These are phyloP conservation scores for Suillus brevipes DNA, from an alignment of 768 basidiomycete genomes.

Conservation along the genomic window DNA sequence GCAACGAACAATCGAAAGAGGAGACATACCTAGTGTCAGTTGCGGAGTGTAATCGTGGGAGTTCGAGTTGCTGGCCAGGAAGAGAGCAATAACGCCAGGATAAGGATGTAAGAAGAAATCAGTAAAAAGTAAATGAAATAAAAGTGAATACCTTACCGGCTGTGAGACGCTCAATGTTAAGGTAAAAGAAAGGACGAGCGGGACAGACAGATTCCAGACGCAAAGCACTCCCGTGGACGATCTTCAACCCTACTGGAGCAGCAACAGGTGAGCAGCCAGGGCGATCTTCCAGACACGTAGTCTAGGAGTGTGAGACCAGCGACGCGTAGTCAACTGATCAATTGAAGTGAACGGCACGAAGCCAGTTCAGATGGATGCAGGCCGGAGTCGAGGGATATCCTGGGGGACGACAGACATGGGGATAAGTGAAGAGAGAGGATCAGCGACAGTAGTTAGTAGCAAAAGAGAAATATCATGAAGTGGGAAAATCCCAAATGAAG, in stretches of 20 bases:
- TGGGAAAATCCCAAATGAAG: conserved; percentile 1
- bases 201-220: neutral
- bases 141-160: neutral
- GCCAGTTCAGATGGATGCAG: neutral
- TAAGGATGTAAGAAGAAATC: neutral
- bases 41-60: neutral
- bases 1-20: neutral
- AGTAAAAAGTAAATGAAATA: neutral
- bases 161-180: neutral
- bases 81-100: neutral
- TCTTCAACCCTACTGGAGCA: too few species aligned
- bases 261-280: too few species aligned
- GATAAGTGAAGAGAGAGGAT: neutral
- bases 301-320: too few species aligned
- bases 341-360: too few species aligned
- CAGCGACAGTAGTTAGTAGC: neutral
- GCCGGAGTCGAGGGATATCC: neutral
- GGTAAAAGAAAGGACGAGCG: neutral
- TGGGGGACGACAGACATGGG: neutral
- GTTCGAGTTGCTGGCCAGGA: neutral
- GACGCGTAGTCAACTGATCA: too few species aligned
- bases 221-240: neutral
- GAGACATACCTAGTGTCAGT: neutral
- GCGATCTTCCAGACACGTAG: too few species aligned
- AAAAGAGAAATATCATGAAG: neutral